phyloP scores from a whole-genome alignment of 2,329 filamentous ascomycete genomes.

The Aschersonia sp. region DNA sequence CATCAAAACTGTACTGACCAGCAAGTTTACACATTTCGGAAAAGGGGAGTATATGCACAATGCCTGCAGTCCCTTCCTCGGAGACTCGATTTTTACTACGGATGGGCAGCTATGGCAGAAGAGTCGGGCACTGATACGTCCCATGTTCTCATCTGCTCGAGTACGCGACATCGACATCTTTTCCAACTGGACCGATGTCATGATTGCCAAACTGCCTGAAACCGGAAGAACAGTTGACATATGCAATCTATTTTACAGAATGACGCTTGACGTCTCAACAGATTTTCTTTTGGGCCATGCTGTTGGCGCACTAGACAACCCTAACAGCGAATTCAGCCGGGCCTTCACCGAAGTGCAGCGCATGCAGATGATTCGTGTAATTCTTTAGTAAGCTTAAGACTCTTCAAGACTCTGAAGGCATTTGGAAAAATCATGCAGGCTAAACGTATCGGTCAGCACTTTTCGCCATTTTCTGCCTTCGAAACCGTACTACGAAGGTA shows the following conservation, averaged over 20 bases:
- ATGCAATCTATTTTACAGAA: slow-evolving; percentile 64
- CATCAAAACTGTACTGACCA: slow-evolving; percentile 79
- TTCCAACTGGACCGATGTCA: slow-evolving; percentile 26
- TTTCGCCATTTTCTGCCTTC: slow-evolving; percentile 49
- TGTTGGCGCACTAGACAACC: slow-evolving; percentile 23
- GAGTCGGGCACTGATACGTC: slow-evolving; percentile 64
- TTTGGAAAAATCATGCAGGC: neutral
- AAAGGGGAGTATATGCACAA: slow-evolving; percentile 62
- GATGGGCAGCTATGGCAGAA: slow-evolving; percentile 68
- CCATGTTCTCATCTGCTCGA: slow-evolving; percentile 75
- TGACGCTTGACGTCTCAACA: slow-evolving; percentile 71
- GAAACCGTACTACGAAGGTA: slow-evolving; percentile 43
- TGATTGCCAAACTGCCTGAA: slow-evolving; percentile 8
- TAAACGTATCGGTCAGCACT: slow-evolving; percentile 26
- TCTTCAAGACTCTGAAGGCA: neutral
- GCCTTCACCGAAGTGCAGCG: slow-evolving; percentile 70
- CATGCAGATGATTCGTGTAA: slow-evolving; percentile 33
- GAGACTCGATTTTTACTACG: slow-evolving; percentile 63
- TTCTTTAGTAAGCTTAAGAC: slow-evolving; percentile 6
- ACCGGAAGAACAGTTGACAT: slow-evolving; percentile 50
- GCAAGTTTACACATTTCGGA: slow-evolving; percentile 72
- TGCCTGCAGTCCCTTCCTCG: slow-evolving; percentile 64
- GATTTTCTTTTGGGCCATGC: slow-evolving; percentile 62
- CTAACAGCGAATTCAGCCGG: slow-evolving; percentile 55
- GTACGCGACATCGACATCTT: slow-evolving; percentile 71